Base-by-base conservation (phyloP, 2,329 filamentous ascomycete species). In the Trichoderma citrinoviride region DNA sequence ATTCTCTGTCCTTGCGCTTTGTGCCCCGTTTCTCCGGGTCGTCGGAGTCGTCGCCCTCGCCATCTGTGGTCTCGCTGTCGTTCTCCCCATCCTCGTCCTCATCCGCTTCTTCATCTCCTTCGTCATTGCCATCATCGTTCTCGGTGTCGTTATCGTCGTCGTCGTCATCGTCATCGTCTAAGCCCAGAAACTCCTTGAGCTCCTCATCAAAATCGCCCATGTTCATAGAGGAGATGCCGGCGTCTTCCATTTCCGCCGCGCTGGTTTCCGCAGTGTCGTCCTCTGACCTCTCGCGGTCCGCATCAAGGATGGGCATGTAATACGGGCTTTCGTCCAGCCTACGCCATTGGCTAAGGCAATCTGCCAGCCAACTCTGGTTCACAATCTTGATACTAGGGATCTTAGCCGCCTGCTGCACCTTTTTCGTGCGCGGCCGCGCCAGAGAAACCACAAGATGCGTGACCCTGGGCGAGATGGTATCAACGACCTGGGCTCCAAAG, bases 341-440 rank as follows among this genome's bases (percentile, higher is more conserved):
- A 68, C 85, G 82, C 95, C 95, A 99, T 74, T 90, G 89, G 27
- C 87, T 90, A 68, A 98, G 87, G 63, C 89, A 96, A 70, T 93
- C 90, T 37, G 89, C 84, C 33, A 99, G 86, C 95, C 95, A 99
- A 71, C 92, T 87, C 61, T 93, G 90, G 70, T 90, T 93, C 54
- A 99, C 95, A 65, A 99, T 96, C 75, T 93, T 93, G 76, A 98
- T 91, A 58, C 87, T 86, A 0, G 90, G 82, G 63, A 92, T 90
- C 68, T 88, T 87, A 15, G 91, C 89, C 0, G 95, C 95, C 76
- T 93, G 90, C 54, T 91, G 89, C 49, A 98, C 92, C 78, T 99
- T 99, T 61, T 92, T 90, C 0, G 95, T 98, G 23, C 93, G 88
- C 37, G 90, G 90, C 25, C 90, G 83, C 17, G 85, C 82, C 19